Conservation (phyloP, 352 stramenopile genomes). For the Pythium plurisporium region DNA sequence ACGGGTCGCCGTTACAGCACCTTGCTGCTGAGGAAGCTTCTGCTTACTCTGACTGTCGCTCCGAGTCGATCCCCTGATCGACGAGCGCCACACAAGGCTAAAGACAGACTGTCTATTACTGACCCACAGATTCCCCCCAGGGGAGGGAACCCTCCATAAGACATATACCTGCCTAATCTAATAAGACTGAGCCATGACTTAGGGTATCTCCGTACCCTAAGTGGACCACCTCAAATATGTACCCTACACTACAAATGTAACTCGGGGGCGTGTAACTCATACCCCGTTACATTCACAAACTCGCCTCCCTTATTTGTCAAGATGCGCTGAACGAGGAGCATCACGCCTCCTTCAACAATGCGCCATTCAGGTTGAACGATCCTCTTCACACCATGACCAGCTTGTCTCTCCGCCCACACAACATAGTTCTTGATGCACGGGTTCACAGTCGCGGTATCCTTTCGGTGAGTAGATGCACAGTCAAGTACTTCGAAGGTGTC, state of each 20-base stretch:
- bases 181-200: not conserved
- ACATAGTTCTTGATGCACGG: not conserved
- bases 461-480: not conserved
- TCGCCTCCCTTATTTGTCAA: slow-evolving; percentile 8
- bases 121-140: not conserved
- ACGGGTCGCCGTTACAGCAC: slow-evolving; percentile 1
- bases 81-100: not conserved
- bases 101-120: slow-evolving; percentile 3
- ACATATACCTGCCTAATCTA: not conserved
- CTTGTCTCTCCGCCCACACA: not conserved
- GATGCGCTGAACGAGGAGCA: not conserved
- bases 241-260: not conserved
- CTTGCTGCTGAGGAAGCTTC: not conserved
- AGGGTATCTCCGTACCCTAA: not conserved
- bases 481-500: too few relatives aligned
- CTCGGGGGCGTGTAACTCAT: too few relatives aligned
- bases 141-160: not conserved
- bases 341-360: not conserved
- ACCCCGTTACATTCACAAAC: slow-evolving; percentile 9
- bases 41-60: not conserved
- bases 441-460: not conserved
- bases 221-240: not conserved
- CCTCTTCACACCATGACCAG: not conserved
- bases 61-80: not conserved
- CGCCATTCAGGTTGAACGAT: not conserved